Base-by-base conservation (phyloP, 441 rosid genomes). In the Euphorbia celastroides region DNA sequence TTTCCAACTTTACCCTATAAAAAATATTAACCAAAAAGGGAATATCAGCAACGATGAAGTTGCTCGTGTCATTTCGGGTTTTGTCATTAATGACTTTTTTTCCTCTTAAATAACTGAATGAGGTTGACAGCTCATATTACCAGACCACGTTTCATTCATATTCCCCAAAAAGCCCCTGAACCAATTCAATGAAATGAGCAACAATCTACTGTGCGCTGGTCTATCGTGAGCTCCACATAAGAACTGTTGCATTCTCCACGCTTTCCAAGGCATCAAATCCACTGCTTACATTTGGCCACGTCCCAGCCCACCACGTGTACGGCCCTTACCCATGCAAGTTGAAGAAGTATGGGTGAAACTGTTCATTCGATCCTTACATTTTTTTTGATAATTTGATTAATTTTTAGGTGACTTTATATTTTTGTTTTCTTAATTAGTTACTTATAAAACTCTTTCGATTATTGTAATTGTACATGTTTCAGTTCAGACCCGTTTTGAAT, bases 61-160 rank as follows among this genome's bases (percentile, higher is more conserved):
- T n/a, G n/a, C n/a, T n/a, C n/a, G n/a, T n/a, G n/a, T n/a, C n/a
- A n/a, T n/a, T n/a, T n/a, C n/a, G n/a, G n/a, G n/a, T n/a, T n/a
- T 38, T 42, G 8, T 50, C 1, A 34, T 20, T 19, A 60, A 20
- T 64, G 16, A 8, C 7, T 19, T 28, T 32, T 31, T 56, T 5
- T 38, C 32, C 32, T 26, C 20, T 19, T 26, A 4, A 1, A 32
- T 42, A 68, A 72, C 27, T 54, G 46, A 56, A 72, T 38, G 57
- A 57, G 62, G 69, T 57, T 66, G 80, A 73, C 72, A 36, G 57
- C 67, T 38, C 68, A 30, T 41, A 42, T n/a, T 48, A 31, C 50
- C 50, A n/a, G 58, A 52, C 57, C 19, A n/a, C 14, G 26, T n/a
- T 25, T 41, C 30, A 30, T n/a, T 28, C 19, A 30, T 20, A 67